Percentiles rank a stretch among this genome's conserved stretches.
phyloP scores from a whole-genome alignment of 805 yeast species.

The Ogataea haglerorum region DNA sequence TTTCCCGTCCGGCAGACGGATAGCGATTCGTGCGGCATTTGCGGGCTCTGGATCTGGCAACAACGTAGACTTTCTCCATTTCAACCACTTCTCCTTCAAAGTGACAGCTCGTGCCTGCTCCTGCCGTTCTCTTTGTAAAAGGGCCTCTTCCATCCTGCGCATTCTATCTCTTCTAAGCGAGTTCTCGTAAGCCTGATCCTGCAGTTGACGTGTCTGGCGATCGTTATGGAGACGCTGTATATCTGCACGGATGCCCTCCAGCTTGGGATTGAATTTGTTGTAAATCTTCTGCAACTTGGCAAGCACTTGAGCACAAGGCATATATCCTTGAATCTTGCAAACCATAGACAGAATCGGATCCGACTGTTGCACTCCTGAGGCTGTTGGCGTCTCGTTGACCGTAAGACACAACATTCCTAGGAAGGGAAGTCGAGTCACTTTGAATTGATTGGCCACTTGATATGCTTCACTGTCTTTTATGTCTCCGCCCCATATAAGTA shows the following conservation, averaged over 20 bases:
- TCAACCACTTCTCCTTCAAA: slow-evolving; percentile 39
- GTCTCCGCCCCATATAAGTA: slow-evolving; percentile 85
- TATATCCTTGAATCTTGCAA: slow-evolving; percentile 61
- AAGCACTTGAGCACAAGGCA: slow-evolving; percentile 34
- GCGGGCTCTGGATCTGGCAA: slow-evolving; percentile 21
- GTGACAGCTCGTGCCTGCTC: slow-evolving; percentile 19
- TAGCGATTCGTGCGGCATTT: slow-evolving; percentile 58
- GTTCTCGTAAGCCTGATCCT: slow-evolving; percentile 72
- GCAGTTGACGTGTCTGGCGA: slow-evolving; percentile 60
- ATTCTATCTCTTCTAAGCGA: slow-evolving; percentile 67
- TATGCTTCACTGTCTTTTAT: slow-evolving; percentile 77
- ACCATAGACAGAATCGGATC: slow-evolving; percentile 59
- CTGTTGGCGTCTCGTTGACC: slow-evolving; percentile 49
- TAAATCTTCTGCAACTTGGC: slow-evolving; percentile 35
- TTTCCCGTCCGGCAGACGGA: slow-evolving; percentile 61
- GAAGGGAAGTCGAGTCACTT: slow-evolving; percentile 76
- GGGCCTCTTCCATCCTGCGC: slow-evolving; percentile 42
- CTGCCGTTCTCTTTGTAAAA: slow-evolving; percentile 20
- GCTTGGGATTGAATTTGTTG: slow-evolving; percentile 57
- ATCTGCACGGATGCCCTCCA: slow-evolving; percentile 59
- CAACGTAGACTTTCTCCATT: slow-evolving; percentile 40
- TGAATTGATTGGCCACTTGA: slow-evolving; percentile 74
- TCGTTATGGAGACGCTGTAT: slow-evolving; percentile 57
- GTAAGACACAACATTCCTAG: slow-evolving; percentile 73
- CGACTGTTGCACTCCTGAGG: slow-evolving; percentile 51